Conservation (phyloP, 1,139 yeast genomes). For the Protomyces inouyei region DNA sequence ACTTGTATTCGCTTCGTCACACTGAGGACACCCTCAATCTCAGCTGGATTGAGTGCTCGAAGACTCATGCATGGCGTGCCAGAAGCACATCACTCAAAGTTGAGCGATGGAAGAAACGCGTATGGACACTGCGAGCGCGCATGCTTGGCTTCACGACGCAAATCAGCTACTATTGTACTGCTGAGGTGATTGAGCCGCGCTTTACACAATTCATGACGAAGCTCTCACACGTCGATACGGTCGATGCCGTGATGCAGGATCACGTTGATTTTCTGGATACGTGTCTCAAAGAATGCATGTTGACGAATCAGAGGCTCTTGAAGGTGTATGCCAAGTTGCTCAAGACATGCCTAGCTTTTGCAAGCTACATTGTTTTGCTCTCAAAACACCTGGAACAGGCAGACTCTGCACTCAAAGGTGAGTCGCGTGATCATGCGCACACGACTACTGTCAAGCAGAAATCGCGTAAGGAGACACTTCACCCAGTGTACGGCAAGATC, state of each 20-base stretch:
- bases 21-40: slow-evolving; percentile 56
- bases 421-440: slow-evolving; percentile 54
- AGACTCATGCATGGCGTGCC: slow-evolving; percentile 63
- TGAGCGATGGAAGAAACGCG: slow-evolving; percentile 54
- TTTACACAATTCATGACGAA: slow-evolving; percentile 45
- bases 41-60: slow-evolving; percentile 70
- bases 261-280: slow-evolving; percentile 61
- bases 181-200: slow-evolving; percentile 58
- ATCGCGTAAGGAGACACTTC: not conserved
- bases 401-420: slow-evolving; percentile 49
- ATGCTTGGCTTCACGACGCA: slow-evolving; percentile 60
- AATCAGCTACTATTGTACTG: slow-evolving; percentile 53
- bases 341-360: slow-evolving; percentile 47
- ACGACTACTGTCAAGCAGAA: slow-evolving; percentile 38
- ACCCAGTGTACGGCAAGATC: slow-evolving; percentile 36
- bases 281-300: slow-evolving; percentile 60
- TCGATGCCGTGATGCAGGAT: slow-evolving; percentile 49
- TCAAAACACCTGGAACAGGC: slow-evolving; percentile 55
- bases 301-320: slow-evolving; percentile 58
- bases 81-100: slow-evolving; percentile 45
- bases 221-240: slow-evolving; percentile 42
- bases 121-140: slow-evolving; percentile 55
- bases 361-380: slow-evolving; percentile 52
- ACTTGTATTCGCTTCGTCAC: slow-evolving; percentile 59
- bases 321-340: slow-evolving; percentile 43